Evolutionary conservation across 768 basidiomycete genomes (phyloP).

Genomic region (Gymnopilus junonius): DNA sequence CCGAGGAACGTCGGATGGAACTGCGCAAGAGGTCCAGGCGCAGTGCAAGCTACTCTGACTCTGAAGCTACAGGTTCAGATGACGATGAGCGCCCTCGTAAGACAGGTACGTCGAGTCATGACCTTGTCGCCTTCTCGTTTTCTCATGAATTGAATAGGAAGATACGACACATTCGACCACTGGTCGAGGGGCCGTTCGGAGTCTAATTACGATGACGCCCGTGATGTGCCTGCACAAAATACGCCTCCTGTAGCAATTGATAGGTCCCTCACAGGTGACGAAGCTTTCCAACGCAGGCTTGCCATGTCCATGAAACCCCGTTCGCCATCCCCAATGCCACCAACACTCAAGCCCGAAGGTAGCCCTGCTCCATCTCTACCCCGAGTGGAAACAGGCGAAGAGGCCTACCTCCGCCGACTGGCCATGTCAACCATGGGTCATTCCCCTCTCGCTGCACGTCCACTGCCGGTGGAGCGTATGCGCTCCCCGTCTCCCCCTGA

Average conservation of each 20-base stretch:
- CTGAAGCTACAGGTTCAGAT: conserved; percentile 66
- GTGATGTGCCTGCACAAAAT: conserved; percentile 10
- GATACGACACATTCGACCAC: conserved; percentile 54
- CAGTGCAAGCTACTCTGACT: conserved; percentile 68
- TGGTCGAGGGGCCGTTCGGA: conserved; percentile 52
- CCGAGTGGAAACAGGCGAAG: conserved; percentile 59
- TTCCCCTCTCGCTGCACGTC: conserved; percentile 27
- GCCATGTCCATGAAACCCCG: conserved; percentile 56
- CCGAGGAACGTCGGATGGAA: conserved; percentile 59
- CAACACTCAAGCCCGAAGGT: conserved; percentile 18
- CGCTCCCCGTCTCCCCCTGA: conserved; percentile 52
- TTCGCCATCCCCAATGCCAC: conserved; percentile 25
- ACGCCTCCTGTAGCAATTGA: conserved; percentile 45
- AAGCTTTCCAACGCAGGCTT: conserved; percentile 75
- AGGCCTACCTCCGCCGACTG: conserved; percentile 66
- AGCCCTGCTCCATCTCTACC: conserved; percentile 9
- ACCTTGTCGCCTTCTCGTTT: conserved; percentile 3
- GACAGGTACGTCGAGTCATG: conserved; percentile 50
- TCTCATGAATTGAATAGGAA: conserved; percentile 33
- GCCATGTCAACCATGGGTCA: conserved; percentile 53
- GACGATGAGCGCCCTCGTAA: conserved; percentile 70
- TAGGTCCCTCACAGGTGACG: conserved; percentile 68
- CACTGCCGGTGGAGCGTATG: conserved; percentile 31
- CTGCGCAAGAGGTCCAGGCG: conserved; percentile 62
- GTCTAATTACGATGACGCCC: conserved; percentile 37